Evolutionary conservation across 2,329 filamentous ascomycete species (phyloP), one percentile per base, ranked within the genome.

Genomic region (Monilinia polystroma): DNA sequence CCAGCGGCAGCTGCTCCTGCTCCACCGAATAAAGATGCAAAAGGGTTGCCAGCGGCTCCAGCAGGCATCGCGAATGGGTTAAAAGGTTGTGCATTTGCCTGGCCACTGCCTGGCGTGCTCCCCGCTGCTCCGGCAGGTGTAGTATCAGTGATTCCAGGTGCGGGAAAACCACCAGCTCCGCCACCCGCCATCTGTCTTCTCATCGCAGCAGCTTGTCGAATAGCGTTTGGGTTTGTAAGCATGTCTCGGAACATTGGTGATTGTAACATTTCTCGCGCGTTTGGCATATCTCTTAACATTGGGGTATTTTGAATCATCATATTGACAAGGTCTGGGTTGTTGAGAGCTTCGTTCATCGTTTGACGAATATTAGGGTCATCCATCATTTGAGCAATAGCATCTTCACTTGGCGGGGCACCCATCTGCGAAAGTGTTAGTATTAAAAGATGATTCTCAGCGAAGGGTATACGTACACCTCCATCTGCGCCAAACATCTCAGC

Each of bases 221-320:
- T 86, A 73, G 92, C 87, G 55, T 92, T 87, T 4, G 95, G 95
- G 76, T 96, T 93, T 69, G 92, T 94, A 84, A 99, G 89, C 90
- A 98, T 95, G 63, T 90, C 85, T 74, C 95, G 87, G 80, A 98
- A 93, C 70, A 93, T 86, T 0, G 93, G 93, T 32, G 93, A 95
- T 68, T 92, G 89, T 74, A 99, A 86, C 79, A 97, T 90, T 75
- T 96, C 87, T 72, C 93, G 87, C 29, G 91, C 91, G 68, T 90
- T 86, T 52, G 90, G 90, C 29, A 83, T 86, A 68, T 87, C 84
- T 73, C 89, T 85, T 23, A 93, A 82, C 84, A 92, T 89, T 2
- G 95, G 95, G 76, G 97, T 97, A 75, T 90, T 87, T 73, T 95
- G 87, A 73, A 99, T 93, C 85, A 98, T 91, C 85, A 96, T 92